A percentile compares a stretch with the other conserved stretches of the same genome.
These are phyloP conservation scores for Fusarium lateritium DNA, from an alignment of 2,329 filamentous ascomycete genomes.

Conservation along the genomic window DNA sequence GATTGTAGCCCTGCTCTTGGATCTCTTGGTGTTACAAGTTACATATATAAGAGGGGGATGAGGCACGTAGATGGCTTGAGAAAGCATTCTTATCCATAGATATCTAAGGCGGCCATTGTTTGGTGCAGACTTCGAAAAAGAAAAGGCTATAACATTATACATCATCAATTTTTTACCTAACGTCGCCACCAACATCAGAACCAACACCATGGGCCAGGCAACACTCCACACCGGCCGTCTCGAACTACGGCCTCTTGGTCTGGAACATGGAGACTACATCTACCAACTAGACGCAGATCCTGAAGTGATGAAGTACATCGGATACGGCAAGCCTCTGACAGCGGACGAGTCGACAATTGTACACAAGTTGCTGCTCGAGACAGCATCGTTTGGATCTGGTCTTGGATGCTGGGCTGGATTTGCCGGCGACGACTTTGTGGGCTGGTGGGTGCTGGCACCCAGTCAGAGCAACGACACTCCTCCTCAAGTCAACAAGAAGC, in stretches of 20 bases:
- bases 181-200: not conserved
- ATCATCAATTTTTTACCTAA: not conserved
- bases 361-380: constrained; percentile 44
- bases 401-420: constrained; percentile 45
- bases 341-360: constrained; percentile 41
- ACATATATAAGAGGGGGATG: constrained; percentile 37
- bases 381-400: constrained; percentile 36
- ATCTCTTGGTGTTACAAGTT: constrained; percentile 16
- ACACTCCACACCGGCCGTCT: constrained; percentile 41
- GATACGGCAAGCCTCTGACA: constrained; percentile 42
- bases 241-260: constrained; percentile 34
- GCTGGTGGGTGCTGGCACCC: constrained; percentile 51
- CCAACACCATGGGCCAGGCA: constrained; percentile 37
- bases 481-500: constrained; percentile 23
- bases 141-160: not conserved
- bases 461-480: constrained; percentile 35
- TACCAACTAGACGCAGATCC: constrained; percentile 42
- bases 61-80: constrained; percentile 7
- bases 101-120: not conserved
- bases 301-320: constrained; percentile 45
- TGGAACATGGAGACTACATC: constrained; percentile 37
- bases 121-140: not conserved
- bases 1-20: constrained; percentile 24
- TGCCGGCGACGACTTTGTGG: constrained; percentile 48
- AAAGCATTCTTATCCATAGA: constrained; percentile 3